Base-by-base conservation (phyloP, 2,329 filamentous ascomycete genomes). In the Curvularia lunata region DNA sequence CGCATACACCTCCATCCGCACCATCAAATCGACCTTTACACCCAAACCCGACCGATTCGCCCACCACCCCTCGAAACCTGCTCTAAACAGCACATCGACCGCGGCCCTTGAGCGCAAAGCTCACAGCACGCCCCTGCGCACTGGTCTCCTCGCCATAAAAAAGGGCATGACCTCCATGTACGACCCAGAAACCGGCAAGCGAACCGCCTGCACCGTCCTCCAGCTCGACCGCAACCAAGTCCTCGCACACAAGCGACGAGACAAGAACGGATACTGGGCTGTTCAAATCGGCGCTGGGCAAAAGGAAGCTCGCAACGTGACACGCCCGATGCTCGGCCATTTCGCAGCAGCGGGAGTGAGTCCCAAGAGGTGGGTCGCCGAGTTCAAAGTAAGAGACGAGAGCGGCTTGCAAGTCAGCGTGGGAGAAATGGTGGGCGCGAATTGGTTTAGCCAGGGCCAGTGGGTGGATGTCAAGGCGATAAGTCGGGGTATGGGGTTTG, bases 81-180 rank as follows among this genome's bases (percentile, higher is more conserved):
- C 83, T n/a, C 81, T 89, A 34, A 78, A 82, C 54, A 81, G 84
- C 56, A 84, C 83, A 9, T 81, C 82, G 8, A 80, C 82, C 3
- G 85, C 85, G n/a, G 87, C 87, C 2, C 81, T 88, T 54, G 77
- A 81, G 55, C 85, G 86, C 48, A 86, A 84, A 75, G 70, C 81
- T 38, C 80, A 81, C 63, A 85, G 82, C 0, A 81, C 87, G 10
- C 86, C 87, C 6, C 80, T 85, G 41, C 90, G 95, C 27, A 88
- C 92, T 2, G 95, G 95, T 28, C 88, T 91, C 8, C 84, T 99
- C 46, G 92, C 90, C 12, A 84, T 88, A 75, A 99, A 99, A 81
- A 94, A 93, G 81, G 95, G 95, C 77, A 98, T 99, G 91, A 96
- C 92, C 42, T 93, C 90, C 59, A 80, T 97, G 64, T 98, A 90